Conservation (phyloP, 208 protist genomes). For the Crithidia expoeki region DNA sequence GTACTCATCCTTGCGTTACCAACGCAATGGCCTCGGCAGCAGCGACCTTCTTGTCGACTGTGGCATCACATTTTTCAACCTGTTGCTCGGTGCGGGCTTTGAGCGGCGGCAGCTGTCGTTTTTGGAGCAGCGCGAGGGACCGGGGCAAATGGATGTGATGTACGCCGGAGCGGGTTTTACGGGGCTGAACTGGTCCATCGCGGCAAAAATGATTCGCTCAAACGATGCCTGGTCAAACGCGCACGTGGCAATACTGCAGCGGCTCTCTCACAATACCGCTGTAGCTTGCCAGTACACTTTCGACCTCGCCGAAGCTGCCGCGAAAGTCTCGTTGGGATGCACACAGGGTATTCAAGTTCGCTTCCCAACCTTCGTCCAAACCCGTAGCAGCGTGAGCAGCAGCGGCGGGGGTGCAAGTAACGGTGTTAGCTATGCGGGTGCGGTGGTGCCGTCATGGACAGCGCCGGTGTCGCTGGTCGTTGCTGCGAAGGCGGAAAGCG, state of each 20-base stretch:
- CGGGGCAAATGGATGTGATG: constrained; percentile 72
- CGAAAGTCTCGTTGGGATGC: constrained; percentile 71
- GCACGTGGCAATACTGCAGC: constrained; percentile 74
- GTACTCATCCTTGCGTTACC: constrained; percentile 69
- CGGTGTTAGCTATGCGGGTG: background rate
- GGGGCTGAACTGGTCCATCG: constrained; percentile 81
- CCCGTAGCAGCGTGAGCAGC: constrained; percentile 20
- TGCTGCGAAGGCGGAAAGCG: constrained; percentile 75
- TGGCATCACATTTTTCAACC: constrained; percentile 83
- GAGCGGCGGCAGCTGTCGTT: constrained; percentile 83
- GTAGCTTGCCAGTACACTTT: constrained; percentile 80
- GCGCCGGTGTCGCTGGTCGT: constrained; percentile 54
- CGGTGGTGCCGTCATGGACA: constrained; percentile 28
- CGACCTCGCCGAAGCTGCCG: constrained; percentile 51
- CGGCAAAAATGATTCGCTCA: constrained; percentile 72
- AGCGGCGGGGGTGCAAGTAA: constrained; percentile 5
- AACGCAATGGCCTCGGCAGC: constrained; percentile 86
- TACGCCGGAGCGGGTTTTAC: constrained; percentile 84
- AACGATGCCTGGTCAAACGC: constrained; percentile 72
- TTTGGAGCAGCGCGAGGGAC: constrained; percentile 72
- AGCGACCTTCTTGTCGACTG: constrained; percentile 86
- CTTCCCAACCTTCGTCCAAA: constrained; percentile 45
- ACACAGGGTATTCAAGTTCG: constrained; percentile 79
- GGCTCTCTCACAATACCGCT: constrained; percentile 57
- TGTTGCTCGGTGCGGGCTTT: constrained; percentile 80